phyloP scores from a whole-genome alignment of 2,329 filamentous ascomycete species.

The Botrytis porri region DNA sequence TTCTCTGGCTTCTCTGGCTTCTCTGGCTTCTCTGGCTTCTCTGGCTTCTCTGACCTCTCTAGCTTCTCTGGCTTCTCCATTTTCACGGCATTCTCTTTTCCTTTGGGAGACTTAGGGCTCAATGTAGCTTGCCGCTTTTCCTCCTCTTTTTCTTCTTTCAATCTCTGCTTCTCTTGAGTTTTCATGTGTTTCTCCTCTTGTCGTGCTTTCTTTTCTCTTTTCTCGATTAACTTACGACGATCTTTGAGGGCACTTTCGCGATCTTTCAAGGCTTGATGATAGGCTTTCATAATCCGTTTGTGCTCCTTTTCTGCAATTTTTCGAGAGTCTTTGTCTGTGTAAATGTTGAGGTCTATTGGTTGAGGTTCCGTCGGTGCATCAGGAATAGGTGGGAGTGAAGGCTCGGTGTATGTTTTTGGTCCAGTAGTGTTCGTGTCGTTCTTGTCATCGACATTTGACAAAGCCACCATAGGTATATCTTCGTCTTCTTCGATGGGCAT shows the following conservation, averaged over 20 bases:
- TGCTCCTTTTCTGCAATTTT: conserved; percentile 69
- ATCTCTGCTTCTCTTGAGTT: conserved; percentile 34
- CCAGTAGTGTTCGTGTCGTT: background rate
- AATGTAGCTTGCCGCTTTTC: conserved; percentile 32
- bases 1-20: conserved; percentile 28
- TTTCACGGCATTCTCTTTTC: conserved; percentile 33
- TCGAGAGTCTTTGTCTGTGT: conserved; percentile 61
- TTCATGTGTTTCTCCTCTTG: conserved; percentile 41
- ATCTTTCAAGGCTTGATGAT: conserved; percentile 64
- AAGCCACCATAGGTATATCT: background rate
- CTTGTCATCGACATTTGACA: background rate
- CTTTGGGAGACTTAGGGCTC: conserved; percentile 31
- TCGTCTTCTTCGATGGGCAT: conserved; percentile 40
- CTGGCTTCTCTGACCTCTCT: conserved; percentile 34
- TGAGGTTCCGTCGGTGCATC: conserved; percentile 52
- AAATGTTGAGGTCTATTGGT: conserved; percentile 55
- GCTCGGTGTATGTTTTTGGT: conserved; percentile 39
- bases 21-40: conserved; percentile 32
- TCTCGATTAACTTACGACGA: conserved; percentile 57
- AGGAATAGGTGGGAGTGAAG: conserved; percentile 46
- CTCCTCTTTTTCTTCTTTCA: conserved; percentile 38
- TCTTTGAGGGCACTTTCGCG: conserved; percentile 63
- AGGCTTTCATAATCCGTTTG: conserved; percentile 58
- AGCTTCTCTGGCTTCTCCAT: conserved; percentile 25
- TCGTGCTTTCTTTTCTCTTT: conserved; percentile 45